A percentile compares a stretch with the other conserved stretches of the same genome.
Evolutionary conservation across 2,329 filamentous ascomycete genomes (phyloP).

Genomic region (Geosmithia morbida): DNA sequence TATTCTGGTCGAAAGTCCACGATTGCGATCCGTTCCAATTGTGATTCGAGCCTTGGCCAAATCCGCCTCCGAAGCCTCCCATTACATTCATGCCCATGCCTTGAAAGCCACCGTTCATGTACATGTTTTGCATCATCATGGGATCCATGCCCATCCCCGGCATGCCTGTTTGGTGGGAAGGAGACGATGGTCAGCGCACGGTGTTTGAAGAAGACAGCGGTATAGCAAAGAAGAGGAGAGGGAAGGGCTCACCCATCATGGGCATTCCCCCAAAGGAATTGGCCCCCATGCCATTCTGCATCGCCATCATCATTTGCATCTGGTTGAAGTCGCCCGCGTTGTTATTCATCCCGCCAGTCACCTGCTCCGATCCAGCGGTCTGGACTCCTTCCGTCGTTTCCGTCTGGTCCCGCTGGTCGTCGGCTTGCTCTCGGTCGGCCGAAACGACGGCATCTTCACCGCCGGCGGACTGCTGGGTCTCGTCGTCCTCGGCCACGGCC

Average conservation of each 20-base stretch:
- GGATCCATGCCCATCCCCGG: constrained; percentile 75
- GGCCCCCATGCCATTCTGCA: constrained; percentile 53
- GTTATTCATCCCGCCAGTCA: constrained; percentile 38
- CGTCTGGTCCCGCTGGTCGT: constrained; percentile 4
- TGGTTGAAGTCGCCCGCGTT: constrained; percentile 53
- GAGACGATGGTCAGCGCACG: neutral
- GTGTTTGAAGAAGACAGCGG: neutral
- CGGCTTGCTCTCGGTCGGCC: constrained; percentile 3
- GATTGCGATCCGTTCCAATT: constrained; percentile 70
- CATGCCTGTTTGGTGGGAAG: constrained; percentile 12
- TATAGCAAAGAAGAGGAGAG: neutral
- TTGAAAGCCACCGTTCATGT: constrained; percentile 68
- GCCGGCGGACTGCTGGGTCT: constrained; percentile 6
- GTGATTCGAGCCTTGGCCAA: constrained; percentile 51
- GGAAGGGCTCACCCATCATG: constrained; percentile 67
- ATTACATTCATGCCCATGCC: constrained; percentile 68
- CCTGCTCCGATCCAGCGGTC: neutral
- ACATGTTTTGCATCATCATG: constrained; percentile 59
- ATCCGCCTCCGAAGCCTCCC: constrained; percentile 57
- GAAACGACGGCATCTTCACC: constrained; percentile 10
- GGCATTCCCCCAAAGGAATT: constrained; percentile 44
- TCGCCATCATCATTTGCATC: constrained; percentile 70
- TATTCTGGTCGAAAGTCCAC: constrained; percentile 79
- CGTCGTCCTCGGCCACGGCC: constrained; percentile 3
- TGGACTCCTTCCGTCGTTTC: constrained; percentile 6